A percentile compares a stretch with the other conserved stretches of the same genome.
Conservation (phyloP, 345 rosid species). For the Camelina sativa region DNA sequence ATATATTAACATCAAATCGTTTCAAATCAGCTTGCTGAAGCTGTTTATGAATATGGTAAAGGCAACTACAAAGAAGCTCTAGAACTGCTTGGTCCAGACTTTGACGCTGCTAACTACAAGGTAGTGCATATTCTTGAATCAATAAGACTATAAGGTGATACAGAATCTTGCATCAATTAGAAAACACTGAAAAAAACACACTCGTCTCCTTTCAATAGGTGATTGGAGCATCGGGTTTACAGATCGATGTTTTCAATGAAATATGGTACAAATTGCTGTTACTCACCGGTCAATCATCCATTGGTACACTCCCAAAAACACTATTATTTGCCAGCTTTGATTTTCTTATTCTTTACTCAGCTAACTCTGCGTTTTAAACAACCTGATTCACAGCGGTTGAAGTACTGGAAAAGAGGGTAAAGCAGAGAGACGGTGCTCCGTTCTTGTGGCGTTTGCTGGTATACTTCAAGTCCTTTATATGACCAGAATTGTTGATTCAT, state of each 20-base stretch:
- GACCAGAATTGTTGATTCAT: background rate
- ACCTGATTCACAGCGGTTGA: conserved; percentile 49
- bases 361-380: background rate
- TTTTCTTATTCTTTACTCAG: background rate
- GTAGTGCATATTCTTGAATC: conserved; percentile 43
- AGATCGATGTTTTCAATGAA: conserved; percentile 79
- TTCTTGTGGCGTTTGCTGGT: conserved; percentile 86
- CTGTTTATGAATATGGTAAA: conserved; percentile 60
- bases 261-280: conserved; percentile 68
- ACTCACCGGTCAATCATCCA: conserved; percentile 57
- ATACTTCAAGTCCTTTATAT: background rate
- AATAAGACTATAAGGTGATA: no score
- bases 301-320: conserved; percentile 48
- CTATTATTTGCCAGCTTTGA: background rate
- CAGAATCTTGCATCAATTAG: no score
- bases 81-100: conserved; percentile 65
- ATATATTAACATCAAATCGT: no score
- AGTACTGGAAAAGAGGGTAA: conserved; percentile 53
- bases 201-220: conserved; percentile 43
- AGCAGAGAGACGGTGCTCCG: conserved; percentile 67
- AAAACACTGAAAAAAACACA: no score
- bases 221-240: conserved; percentile 85
- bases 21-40: conserved; percentile 71
- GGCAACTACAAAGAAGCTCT: conserved; percentile 58
- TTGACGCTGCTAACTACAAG: conserved; percentile 70